Conservation (phyloP, 2,329 filamentous ascomycete genomes). For the Neocucurbitaria cava region DNA sequence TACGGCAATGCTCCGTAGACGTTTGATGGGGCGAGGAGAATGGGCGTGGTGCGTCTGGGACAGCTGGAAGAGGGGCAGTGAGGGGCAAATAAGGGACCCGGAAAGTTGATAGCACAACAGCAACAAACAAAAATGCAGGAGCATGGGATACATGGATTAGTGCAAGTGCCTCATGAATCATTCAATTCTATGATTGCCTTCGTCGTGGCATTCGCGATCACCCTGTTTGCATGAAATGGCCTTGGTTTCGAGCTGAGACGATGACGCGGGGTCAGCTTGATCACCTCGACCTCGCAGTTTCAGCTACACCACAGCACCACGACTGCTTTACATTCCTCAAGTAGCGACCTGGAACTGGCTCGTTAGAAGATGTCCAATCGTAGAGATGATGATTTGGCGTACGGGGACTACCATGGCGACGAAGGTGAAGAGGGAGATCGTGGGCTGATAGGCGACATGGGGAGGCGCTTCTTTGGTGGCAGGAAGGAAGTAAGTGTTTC, state of each 20-base stretch:
- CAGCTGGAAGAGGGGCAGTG: slow-evolving; percentile 9
- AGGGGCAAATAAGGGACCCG: slow-evolving; percentile 4
- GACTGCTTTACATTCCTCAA: neutral
- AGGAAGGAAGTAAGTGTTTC: slow-evolving; percentile 39
- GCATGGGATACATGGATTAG: neutral
- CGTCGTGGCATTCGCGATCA: neutral
- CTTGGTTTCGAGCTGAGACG: slow-evolving; percentile 18
- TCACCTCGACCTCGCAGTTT: slow-evolving; percentile 9
- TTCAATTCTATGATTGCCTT: neutral
- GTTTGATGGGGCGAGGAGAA: neutral
- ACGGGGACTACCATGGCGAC: slow-evolving; percentile 58
- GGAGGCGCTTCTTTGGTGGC: slow-evolving; percentile 53
- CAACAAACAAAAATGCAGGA: neutral
- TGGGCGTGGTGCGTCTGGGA: neutral
- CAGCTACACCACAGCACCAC: slow-evolving; percentile 9
- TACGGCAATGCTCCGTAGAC: neutral
- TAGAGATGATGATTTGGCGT: slow-evolving; percentile 61
- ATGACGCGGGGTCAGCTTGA: slow-evolving; percentile 26
- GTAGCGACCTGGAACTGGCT: slow-evolving; percentile 15
- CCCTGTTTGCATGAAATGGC: slow-evolving; percentile 15
- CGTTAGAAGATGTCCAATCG: slow-evolving; percentile 36
- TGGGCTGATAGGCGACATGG: slow-evolving; percentile 61
- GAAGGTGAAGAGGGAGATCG: slow-evolving; percentile 53
- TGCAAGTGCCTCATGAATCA: neutral
- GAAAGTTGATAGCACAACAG: neutral